Evolutionary conservation across 192 early-diverging fungal species (phyloP), one percentile per base, ranked within the genome.

Genomic region (Ambispora gerdemannii): DNA sequence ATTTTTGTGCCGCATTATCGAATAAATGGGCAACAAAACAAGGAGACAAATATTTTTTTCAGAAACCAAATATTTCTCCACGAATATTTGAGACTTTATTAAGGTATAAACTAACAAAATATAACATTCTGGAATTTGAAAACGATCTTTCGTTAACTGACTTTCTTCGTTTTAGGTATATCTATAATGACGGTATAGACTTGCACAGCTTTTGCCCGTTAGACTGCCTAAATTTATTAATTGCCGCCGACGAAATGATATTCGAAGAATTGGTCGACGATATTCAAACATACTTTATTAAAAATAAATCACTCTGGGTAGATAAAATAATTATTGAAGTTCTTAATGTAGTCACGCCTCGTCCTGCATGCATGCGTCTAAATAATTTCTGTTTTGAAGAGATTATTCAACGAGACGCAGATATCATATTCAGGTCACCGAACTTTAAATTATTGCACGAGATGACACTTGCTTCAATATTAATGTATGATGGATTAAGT

Each of bases 1-100:
- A 4, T 58, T 56, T 58, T 24, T 22, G 24, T 58, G 24, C 55
- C 11, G 55, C 55, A 58, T 58, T 58, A 27, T 58, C 55, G 55
- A 58, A 25, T 1, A 1, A 27, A 30, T 58, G 1, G 55, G 55
- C 53, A 56, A 56, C 11, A 0, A 58, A 25, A 24, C 10, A 58
- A 58, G 55, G 28, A 20, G 6, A 30, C 0, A 30, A 27, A 13
- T 58, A 24, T 24, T 2, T 58, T 28, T 58, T 58, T 58, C 20
- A 11, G 24, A 58, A 58, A 25, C 22, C 20, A 20, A 56, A 56
- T 56, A 56, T 58, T 13, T 58, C 55, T 1, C 13, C 22, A 20
- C 10, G 1, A 27, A 24, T 58, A 20, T 58, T 56, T 56, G 53
- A 56, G 7, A n/a, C 7, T 4, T 24, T 56, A 56, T 27, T 58